Percentiles rank a stretch among this genome's conserved stretches.
Evolutionary conservation across 148 eudicot species (phyloP).

Genomic region (Camellia sinensis): DNA sequence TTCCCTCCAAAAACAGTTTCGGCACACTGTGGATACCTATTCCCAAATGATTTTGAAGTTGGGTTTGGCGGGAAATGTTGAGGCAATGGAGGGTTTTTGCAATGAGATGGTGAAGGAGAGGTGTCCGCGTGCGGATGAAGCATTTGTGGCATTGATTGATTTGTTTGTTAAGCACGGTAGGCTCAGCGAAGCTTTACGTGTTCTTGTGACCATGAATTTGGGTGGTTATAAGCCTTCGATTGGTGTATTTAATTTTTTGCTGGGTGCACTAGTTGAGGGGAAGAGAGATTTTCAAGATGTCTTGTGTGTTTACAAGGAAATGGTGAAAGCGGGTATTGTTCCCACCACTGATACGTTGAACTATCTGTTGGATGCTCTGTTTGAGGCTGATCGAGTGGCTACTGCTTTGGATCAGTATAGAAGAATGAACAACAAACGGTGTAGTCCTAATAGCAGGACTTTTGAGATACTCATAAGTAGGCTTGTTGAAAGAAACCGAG

Average conservation of each 20-base stretch:
- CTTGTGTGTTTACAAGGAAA: constrained; percentile 64
- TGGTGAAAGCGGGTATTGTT: constrained; percentile 57
- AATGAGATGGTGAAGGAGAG: constrained; percentile 52
- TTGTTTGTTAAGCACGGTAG: constrained; percentile 42
- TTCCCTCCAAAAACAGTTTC: constrained; percentile 54
- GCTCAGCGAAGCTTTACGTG: constrained; percentile 53
- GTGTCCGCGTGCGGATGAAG: constrained; percentile 36
- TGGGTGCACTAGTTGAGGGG: constrained; percentile 52
- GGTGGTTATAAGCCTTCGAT: constrained; percentile 38
- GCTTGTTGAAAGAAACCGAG: constrained; percentile 33
- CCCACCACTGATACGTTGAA: constrained; percentile 61
- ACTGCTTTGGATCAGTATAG: constrained; percentile 60
- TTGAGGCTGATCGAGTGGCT: constrained; percentile 45
- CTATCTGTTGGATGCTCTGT: constrained; percentile 51
- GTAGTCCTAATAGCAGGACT: constrained; percentile 62
- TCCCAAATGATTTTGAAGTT: constrained; percentile 46
- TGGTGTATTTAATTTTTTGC: constrained; percentile 37
- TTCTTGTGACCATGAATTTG: constrained; percentile 40
- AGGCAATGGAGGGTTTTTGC: constrained; percentile 63
- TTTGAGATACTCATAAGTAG: constrained; percentile 55
- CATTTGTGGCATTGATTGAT: constrained; percentile 42
- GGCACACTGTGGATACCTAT: constrained; percentile 55
- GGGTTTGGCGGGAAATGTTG: constrained; percentile 57
- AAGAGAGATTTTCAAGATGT: constrained; percentile 50
- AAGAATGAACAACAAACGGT: constrained; percentile 57